Percentiles rank a stretch among this genome's conserved stretches.
Conservation (phyloP, 2,329 filamentous ascomycete genomes). For the Sporothrix schenckii region DNA sequence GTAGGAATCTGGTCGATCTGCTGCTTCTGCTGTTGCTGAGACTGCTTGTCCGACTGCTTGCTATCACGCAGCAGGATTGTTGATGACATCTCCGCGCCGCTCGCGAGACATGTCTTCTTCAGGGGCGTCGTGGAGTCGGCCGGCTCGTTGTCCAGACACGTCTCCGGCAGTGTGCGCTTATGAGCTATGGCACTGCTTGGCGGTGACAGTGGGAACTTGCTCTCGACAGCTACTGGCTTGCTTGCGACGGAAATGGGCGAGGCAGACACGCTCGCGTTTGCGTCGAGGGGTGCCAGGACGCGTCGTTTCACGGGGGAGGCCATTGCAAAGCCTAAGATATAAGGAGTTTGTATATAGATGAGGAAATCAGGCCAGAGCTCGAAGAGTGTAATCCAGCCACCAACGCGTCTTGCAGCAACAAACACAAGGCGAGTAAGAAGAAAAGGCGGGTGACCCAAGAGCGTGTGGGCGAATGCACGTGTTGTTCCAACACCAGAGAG, state of each 20-base stretch:
- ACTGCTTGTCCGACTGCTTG: neutral
- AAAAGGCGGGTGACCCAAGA: neutral
- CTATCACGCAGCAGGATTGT: neutral
- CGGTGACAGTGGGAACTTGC: conserved; percentile 23
- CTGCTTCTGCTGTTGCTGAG: neutral
- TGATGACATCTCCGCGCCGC: neutral
- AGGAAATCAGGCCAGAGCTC: neutral
- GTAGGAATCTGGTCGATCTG: neutral
- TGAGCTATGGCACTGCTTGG: conserved; percentile 27
- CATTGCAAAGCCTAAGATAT: conserved; percentile 18
- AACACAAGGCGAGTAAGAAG: neutral
- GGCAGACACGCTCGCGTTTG: conserved; percentile 47
- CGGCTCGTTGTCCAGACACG: conserved; percentile 6
- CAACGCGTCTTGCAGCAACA: conserved; percentile 13
- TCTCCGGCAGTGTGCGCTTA: conserved; percentile 25
- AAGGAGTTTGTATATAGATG: neutral
- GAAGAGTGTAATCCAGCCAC: neutral
- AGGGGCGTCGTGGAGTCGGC: conserved; percentile 4
- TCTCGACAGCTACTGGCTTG: neutral
- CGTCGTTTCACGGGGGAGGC: conserved; percentile 51
- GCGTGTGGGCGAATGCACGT: neutral
- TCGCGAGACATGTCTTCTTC: conserved; percentile 24
- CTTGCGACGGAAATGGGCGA: conserved; percentile 31
- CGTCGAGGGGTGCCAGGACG: conserved; percentile 53
- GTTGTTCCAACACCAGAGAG: neutral